A percentile compares a stretch with the other conserved stretches of the same genome.
phyloP scores from a whole-genome alignment of 2,329 filamentous ascomycete genomes.

The Myriosclerotinia curreyana region DNA sequence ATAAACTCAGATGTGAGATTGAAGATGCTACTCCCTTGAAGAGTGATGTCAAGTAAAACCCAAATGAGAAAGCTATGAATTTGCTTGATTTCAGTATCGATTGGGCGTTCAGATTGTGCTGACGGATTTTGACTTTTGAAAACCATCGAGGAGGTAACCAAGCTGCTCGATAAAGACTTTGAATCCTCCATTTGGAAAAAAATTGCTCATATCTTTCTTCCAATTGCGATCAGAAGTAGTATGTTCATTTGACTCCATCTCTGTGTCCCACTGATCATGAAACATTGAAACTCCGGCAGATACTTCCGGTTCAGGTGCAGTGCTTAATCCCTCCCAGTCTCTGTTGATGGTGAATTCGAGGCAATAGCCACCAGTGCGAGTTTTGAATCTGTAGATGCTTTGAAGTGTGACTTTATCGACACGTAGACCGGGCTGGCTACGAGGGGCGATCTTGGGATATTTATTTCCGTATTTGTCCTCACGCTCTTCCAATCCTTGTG shows the following conservation, averaged over 20 bases:
- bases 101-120: neutral
- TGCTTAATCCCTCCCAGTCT: constrained; percentile 32
- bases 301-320: constrained; percentile 29
- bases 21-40: neutral
- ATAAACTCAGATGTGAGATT: neutral
- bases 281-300: constrained; percentile 35
- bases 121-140: neutral
- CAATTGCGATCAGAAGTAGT: constrained; percentile 30
- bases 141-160: neutral
- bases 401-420: constrained; percentile 30
- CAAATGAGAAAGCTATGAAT: neutral
- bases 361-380: constrained; percentile 30
- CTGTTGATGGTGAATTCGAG: constrained; percentile 37
- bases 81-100: neutral
- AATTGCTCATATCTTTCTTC: constrained; percentile 28
- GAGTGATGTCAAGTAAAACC: neutral
- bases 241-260: constrained; percentile 33
- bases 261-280: constrained; percentile 35
- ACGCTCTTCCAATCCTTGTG: constrained; percentile 15
- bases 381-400: constrained; percentile 33
- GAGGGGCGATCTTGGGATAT: constrained; percentile 32
- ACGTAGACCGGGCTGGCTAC: constrained; percentile 19
- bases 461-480: constrained; percentile 30
- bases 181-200: constrained; percentile 32
- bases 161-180: constrained; percentile 25